These are phyloP conservation scores for Triglochin maritima DNA, from an alignment of 106 monocot species.

Conservation along the genomic window DNA sequence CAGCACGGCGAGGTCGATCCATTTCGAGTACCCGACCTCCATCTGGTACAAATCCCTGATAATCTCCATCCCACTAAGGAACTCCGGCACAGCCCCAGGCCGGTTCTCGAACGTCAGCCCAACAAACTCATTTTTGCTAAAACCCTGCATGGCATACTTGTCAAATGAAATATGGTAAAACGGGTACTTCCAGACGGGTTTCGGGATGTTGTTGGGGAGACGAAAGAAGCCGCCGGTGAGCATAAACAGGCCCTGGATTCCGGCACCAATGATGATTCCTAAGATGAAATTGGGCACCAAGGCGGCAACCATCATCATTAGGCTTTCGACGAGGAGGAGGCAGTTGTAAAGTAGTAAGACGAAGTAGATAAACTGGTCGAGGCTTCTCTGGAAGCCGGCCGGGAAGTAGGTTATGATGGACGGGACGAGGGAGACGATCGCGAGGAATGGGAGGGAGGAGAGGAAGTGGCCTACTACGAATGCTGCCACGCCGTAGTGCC, in stretches of 20 bases:
- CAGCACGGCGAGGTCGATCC: conserved; percentile 55
- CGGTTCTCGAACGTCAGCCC: conserved; percentile 56
- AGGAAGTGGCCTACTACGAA: conserved; percentile 49
- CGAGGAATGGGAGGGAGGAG: conserved; percentile 51
- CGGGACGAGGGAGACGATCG: conserved; percentile 46
- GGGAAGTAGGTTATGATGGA: conserved; percentile 73
- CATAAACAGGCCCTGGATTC: conserved; percentile 75
- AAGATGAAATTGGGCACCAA: conserved; percentile 70
- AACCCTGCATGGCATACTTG: conserved; percentile 53
- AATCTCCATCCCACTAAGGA: conserved; percentile 30
- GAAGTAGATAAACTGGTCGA: conserved; percentile 62
- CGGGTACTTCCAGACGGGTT: conserved; percentile 56
- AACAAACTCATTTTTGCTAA: conserved; percentile 74
- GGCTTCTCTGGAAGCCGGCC: conserved; percentile 31
- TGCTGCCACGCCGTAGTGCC: conserved; percentile 50
- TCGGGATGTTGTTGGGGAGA: conserved; percentile 48
- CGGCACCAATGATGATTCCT: conserved; percentile 82
- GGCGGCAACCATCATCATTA: conserved; percentile 89
- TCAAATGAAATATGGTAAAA: conserved; percentile 71
- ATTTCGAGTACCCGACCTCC: conserved; percentile 48
- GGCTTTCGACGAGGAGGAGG: conserved; percentile 69
- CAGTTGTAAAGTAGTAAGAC: conserved; percentile 39
- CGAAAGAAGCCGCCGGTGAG: conserved; percentile 69
- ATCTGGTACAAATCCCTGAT: conserved; percentile 39
- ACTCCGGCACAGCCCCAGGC: conserved; percentile 3